Percentiles rank a stretch among this genome's conserved stretches.
Conservation (phyloP, 2,329 filamentous ascomycete genomes). For the Boeremia lycopersici region DNA sequence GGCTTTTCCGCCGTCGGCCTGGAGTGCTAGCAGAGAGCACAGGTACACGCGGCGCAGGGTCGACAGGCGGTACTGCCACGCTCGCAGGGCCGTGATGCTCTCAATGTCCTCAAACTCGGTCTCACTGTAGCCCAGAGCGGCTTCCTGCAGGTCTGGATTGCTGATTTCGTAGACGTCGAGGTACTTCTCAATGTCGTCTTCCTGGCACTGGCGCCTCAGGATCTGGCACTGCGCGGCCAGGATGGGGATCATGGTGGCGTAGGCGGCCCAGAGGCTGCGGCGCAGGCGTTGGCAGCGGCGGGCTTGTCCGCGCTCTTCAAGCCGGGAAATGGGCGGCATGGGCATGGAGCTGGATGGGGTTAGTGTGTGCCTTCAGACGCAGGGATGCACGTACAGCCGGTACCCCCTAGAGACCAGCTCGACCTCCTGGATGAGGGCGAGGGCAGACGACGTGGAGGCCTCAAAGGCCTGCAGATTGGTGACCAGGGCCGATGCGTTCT, state of each 20-base stretch:
- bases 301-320: slow-evolving; percentile 81
- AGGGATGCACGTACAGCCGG: slow-evolving; percentile 66
- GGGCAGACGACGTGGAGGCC: slow-evolving; percentile 73
- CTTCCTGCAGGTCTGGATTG: slow-evolving; percentile 54
- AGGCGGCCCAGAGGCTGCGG: slow-evolving; percentile 71
- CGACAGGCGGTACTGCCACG: slow-evolving; percentile 71
- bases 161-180: slow-evolving; percentile 70
- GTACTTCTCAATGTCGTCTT: slow-evolving; percentile 86
- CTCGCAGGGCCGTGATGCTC: slow-evolving; percentile 77
- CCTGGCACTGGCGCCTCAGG: slow-evolving; percentile 75
- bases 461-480: slow-evolving; percentile 81
- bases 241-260: slow-evolving; percentile 71
- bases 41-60: slow-evolving; percentile 83
- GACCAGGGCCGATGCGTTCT: slow-evolving; percentile 71
- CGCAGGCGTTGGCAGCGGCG: slow-evolving; percentile 82
- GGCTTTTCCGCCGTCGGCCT: slow-evolving; percentile 76
- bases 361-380: background rate
- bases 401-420: slow-evolving; percentile 92
- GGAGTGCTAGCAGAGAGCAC: slow-evolving; percentile 85
- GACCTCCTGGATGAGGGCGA: slow-evolving; percentile 90
- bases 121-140: slow-evolving; percentile 61
- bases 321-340: slow-evolving; percentile 85
- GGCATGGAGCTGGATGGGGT: slow-evolving; percentile 72
- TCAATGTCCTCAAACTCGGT: slow-evolving; percentile 76
- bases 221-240: slow-evolving; percentile 73